These are phyloP conservation scores for Salvia rosmarinus DNA, from an alignment of 257 asterid genomes.

Conservation along the genomic window DNA sequence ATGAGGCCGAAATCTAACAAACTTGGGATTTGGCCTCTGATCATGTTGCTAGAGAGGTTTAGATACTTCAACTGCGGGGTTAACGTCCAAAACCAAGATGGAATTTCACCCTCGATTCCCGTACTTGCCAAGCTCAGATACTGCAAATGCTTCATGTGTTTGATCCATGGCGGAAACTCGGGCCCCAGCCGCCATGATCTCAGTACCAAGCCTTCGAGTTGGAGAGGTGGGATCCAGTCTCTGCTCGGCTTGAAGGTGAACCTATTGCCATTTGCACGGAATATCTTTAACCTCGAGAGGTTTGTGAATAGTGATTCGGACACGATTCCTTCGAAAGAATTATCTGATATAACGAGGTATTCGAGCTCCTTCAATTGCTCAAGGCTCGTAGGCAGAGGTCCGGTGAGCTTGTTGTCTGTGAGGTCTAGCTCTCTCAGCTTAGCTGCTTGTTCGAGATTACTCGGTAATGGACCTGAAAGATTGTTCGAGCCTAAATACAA, in stretches of 20 bases:
- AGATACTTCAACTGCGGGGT: conserved; percentile 21
- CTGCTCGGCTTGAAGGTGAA: conserved; percentile 27
- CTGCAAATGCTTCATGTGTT: conserved; percentile 30
- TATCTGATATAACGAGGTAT: conserved; percentile 25
- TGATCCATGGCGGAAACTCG: conserved; percentile 37
- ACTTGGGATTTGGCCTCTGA: conserved; percentile 24
- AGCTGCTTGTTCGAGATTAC: background rate
- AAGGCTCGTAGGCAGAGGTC: conserved; percentile 22
- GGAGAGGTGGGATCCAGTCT: conserved; percentile 43
- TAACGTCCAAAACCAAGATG: conserved; percentile 37
- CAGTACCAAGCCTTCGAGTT: conserved; percentile 29
- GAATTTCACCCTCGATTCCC: conserved; percentile 33
- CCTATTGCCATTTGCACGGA: conserved; percentile 23
- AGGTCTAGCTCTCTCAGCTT: conserved; percentile 23
- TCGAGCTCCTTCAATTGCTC: conserved; percentile 18
- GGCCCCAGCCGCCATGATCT: conserved; percentile 34
- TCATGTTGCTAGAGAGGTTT: conserved; percentile 27
- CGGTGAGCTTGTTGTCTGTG: conserved; percentile 1
- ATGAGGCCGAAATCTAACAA: conserved; percentile 5
- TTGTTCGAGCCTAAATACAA: conserved; percentile 20
- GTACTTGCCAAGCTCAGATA: conserved; percentile 15
- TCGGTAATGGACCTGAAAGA: conserved; percentile 17
- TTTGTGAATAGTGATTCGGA: conserved; percentile 31
- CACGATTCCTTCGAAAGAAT: conserved; percentile 27
- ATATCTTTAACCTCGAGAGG: conserved; percentile 32